phyloP scores from a whole-genome alignment of 2,329 filamentous ascomycete species.

The Penicillium sp. region DNA sequence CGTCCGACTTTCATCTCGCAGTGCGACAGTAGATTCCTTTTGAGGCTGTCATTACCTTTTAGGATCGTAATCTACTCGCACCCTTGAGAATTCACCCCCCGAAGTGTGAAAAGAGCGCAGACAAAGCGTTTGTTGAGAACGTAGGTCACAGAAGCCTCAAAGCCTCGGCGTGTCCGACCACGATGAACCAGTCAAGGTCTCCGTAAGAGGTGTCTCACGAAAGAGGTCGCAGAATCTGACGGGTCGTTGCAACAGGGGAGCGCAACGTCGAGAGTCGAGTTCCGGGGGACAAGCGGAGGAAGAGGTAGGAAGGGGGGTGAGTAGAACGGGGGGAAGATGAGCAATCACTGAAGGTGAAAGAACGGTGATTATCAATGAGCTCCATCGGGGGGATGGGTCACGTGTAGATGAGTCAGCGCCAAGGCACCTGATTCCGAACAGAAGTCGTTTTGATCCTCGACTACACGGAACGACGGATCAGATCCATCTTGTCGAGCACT shows the following conservation, averaged over 20 bases:
- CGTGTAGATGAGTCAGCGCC: conserved; percentile 21
- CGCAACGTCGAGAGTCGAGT: conserved; percentile 27
- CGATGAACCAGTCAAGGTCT: conserved; percentile 43
- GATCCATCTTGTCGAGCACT: conserved; percentile 25
- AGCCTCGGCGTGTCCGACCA: conserved; percentile 37
- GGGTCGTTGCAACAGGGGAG: conserved; percentile 25
- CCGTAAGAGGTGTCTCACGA: conserved; percentile 36
- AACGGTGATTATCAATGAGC: conserved; percentile 8
- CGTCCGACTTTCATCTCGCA: neutral
- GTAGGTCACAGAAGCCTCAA: conserved; percentile 25
- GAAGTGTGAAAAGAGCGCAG: conserved; percentile 8
- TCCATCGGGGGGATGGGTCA: conserved; percentile 10
- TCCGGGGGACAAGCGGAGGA: conserved; percentile 30
- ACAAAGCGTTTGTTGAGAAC: conserved; percentile 10
- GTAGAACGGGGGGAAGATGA: conserved; percentile 15
- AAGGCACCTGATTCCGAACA: conserved; percentile 25
- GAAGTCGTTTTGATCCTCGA: conserved; percentile 28
- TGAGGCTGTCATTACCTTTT: conserved; percentile 38
- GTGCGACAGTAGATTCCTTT: neutral
- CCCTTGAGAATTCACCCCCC: conserved; percentile 18
- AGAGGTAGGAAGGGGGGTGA: conserved; percentile 15
- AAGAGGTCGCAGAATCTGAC: conserved; percentile 34
- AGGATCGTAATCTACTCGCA: conserved; percentile 14
- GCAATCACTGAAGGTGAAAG: conserved; percentile 10
- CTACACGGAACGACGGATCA: conserved; percentile 26